phyloP scores from a whole-genome alignment of 345 rosid species.

The Lenwebbia sp. region DNA sequence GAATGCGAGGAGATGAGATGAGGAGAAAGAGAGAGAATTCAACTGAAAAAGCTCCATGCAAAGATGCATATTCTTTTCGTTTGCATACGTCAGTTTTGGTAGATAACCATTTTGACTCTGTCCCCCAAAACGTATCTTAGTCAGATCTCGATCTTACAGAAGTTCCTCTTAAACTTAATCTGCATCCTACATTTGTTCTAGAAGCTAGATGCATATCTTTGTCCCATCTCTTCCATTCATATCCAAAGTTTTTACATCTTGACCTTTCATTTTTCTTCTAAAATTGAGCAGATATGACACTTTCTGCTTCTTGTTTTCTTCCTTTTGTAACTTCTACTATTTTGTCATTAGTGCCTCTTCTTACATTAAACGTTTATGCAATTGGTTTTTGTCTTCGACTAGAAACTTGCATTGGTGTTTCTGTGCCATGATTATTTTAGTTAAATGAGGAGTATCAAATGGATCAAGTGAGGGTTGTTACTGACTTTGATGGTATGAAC shows the following conservation, averaged over 20 bases:
- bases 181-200: neutral
- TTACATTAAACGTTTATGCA: neutral
- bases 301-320: neutral
- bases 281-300: neutral
- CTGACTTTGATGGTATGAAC: neutral
- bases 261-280: neutral
- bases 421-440: neutral
- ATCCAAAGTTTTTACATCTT: neutral
- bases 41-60: neutral
- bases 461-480: neutral
- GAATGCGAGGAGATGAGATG: neutral
- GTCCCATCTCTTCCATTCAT: neutral
- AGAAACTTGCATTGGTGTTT: neutral
- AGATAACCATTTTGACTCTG: neutral
- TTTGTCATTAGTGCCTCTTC: neutral
- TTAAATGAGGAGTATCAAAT: neutral
- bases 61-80: neutral
- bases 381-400: neutral
- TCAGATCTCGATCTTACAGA: neutral
- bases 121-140: neutral
- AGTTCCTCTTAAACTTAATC: neutral
- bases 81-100: neutral
- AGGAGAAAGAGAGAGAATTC: neutral
- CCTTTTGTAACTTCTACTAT: neutral
- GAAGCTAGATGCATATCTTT: neutral